phyloP scores from a whole-genome alignment of 2,329 filamentous ascomycete species.

The Monosporascus ibericus region DNA sequence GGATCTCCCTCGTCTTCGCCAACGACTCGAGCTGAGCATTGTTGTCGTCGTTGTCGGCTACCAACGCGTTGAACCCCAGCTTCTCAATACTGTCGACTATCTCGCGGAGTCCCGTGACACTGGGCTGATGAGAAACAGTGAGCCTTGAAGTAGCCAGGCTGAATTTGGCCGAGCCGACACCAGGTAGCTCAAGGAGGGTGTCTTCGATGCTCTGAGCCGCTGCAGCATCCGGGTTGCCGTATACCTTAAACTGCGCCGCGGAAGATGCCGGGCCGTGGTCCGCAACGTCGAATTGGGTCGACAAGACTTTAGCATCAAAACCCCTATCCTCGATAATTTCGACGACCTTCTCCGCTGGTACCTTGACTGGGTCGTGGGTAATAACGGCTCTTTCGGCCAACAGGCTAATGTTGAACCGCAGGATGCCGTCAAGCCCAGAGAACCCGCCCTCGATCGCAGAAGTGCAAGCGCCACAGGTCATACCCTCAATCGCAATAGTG shows the following conservation, averaged over 20 bases:
- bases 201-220: constrained; percentile 69
- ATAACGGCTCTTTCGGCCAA: constrained; percentile 88
- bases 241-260: constrained; percentile 75
- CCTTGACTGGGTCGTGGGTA: constrained; percentile 67
- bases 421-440: constrained; percentile 65
- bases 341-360: constrained; percentile 67
- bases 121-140: constrained; percentile 65
- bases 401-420: constrained; percentile 91
- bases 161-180: constrained; percentile 68
- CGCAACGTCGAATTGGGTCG: constrained; percentile 57
- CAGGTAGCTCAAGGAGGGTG: constrained; percentile 56
- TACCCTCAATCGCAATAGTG: constrained; percentile 85
- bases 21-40: constrained; percentile 94
- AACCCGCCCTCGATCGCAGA: constrained; percentile 85
- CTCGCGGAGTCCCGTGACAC: constrained; percentile 68
- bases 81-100: constrained; percentile 78
- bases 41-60: constrained; percentile 90
- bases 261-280: constrained; percentile 50
- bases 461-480: constrained; percentile 97
- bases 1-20: constrained; percentile 93
- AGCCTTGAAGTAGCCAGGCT: constrained; percentile 69
- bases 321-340: constrained; percentile 85
- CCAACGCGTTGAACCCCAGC: constrained; percentile 80
- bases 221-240: constrained; percentile 66
- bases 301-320: constrained; percentile 79